Percentiles rank a stretch among this genome's conserved stretches.
These are phyloP conservation scores for Capsicum baccatum DNA, from an alignment of 257 asterid genomes.

Conservation along the genomic window DNA sequence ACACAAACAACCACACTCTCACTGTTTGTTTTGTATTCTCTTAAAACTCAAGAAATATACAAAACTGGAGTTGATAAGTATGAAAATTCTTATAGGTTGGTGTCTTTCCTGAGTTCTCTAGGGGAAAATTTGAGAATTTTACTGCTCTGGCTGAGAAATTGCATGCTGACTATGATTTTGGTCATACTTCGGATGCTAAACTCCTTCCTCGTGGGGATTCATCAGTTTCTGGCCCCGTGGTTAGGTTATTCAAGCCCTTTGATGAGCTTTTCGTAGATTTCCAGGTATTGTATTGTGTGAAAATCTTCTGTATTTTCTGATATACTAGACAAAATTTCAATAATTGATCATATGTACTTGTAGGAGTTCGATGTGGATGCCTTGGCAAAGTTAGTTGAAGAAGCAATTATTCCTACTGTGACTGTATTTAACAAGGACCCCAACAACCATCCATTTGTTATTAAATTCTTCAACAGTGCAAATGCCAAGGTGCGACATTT, in stretches of 20 bases:
- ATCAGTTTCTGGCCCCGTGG: conserved; percentile 73
- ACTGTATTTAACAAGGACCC: conserved; percentile 84
- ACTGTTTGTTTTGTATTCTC: neutral
- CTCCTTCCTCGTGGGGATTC: conserved; percentile 86
- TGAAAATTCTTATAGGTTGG: conserved; percentile 64
- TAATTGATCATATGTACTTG: conserved; percentile 35
- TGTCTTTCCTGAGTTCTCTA: conserved; percentile 82
- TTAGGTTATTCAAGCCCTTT: conserved; percentile 90
- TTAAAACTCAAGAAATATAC: neutral
- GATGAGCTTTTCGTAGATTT: conserved; percentile 87
- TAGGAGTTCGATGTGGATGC: conserved; percentile 89
- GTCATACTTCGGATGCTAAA: conserved; percentile 72
- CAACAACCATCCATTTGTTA: conserved; percentile 74
- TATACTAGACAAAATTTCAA: conserved; percentile 24
- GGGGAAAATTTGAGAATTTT: conserved; percentile 84
- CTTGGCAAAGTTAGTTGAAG: conserved; percentile 76
- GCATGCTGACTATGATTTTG: conserved; percentile 84
- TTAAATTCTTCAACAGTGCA: conserved; percentile 69
- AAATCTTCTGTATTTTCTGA: conserved; percentile 19
- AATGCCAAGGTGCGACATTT: conserved; percentile 61
- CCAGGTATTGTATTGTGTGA: conserved; percentile 49
- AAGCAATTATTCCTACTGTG: conserved; percentile 71
- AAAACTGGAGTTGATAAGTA: neutral
- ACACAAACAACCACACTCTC: neutral
- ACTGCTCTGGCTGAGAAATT: conserved; percentile 78